Evolutionary conservation across 129 eudicot genomes (phyloP).

Genomic region (Flaveria ramosissima): DNA sequence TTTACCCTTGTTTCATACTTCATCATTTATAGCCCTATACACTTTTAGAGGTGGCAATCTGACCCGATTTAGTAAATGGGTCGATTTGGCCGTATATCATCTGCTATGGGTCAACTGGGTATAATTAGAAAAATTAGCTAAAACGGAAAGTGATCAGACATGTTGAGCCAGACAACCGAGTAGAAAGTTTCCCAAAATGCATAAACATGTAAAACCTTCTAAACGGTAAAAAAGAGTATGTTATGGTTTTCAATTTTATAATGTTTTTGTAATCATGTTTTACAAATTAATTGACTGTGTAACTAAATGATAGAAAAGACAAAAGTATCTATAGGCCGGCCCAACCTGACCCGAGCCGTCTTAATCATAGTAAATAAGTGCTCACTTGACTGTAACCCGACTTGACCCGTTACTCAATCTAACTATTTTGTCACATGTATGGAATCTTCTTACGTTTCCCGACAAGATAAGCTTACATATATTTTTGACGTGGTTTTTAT

Average conservation of each 20-base stretch:
- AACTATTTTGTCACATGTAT: neutral
- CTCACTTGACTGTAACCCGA: neutral
- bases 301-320: neutral
- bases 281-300: neutral
- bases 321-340: neutral
- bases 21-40: neutral
- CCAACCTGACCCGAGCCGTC: neutral
- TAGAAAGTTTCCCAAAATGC: neutral
- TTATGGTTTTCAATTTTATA: neutral
- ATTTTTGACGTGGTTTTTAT: constrained; percentile 16
- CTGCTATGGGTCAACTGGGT: neutral
- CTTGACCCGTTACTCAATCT: neutral
- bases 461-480: constrained; percentile 5
- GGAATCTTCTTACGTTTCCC: neutral
- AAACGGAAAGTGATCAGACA: neutral
- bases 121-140: neutral
- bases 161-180: neutral
- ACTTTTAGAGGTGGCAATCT: neutral
- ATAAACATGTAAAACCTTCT: neutral
- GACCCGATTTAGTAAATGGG: neutral
- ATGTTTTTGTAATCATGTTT: neutral
- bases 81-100: neutral
- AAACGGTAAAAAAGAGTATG: neutral
- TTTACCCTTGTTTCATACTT: constrained; percentile 35
- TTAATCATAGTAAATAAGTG: neutral